These are phyloP conservation scores for Colletotrichum lini DNA, from an alignment of 2,329 filamentous ascomycete genomes.

Conservation along the genomic window DNA sequence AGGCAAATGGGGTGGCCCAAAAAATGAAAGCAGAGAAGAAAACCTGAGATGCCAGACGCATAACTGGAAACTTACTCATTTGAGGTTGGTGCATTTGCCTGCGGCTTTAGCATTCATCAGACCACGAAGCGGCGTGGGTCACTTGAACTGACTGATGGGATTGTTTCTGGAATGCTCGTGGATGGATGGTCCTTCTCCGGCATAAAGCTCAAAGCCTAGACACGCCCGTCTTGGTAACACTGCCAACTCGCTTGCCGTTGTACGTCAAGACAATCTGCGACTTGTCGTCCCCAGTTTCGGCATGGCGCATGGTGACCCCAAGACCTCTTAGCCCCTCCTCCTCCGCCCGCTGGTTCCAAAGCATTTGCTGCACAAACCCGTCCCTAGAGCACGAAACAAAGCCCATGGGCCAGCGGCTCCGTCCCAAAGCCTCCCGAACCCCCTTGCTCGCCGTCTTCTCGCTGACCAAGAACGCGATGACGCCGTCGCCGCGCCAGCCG, in stretches of 20 bases:
- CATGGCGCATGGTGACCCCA: conserved; percentile 64
- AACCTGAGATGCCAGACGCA: too few species aligned
- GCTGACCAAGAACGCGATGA: conserved; percentile 80
- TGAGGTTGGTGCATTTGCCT: too few species aligned
- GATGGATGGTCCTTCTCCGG: neutral
- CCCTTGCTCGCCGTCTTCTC: conserved; percentile 82
- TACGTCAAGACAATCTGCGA: conserved; percentile 65
- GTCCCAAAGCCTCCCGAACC: conserved; percentile 78
- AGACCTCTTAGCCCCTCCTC: conserved; percentile 74
- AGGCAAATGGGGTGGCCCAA: too few species aligned
- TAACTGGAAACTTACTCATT: too few species aligned
- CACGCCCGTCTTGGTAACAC: neutral
- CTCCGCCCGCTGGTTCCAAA: conserved; percentile 79
- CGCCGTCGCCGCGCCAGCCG: conserved; percentile 76
- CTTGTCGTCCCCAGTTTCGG: conserved; percentile 47
- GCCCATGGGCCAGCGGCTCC: conserved; percentile 79
- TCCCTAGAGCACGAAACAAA: conserved; percentile 74
- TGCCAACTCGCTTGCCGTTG: conserved; percentile 57
- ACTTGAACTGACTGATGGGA: neutral
- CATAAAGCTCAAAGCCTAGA: conserved; percentile 45
- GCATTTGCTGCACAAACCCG: conserved; percentile 75
- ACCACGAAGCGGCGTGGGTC: neutral
- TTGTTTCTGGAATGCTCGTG: neutral
- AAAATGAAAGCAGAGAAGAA: too few species aligned
- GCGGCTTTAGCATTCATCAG: conserved; percentile 5